Evolutionary conservation across 2,329 filamentous ascomycete species (phyloP).

Genomic region (Magnaporthiopsis incrustans): DNA sequence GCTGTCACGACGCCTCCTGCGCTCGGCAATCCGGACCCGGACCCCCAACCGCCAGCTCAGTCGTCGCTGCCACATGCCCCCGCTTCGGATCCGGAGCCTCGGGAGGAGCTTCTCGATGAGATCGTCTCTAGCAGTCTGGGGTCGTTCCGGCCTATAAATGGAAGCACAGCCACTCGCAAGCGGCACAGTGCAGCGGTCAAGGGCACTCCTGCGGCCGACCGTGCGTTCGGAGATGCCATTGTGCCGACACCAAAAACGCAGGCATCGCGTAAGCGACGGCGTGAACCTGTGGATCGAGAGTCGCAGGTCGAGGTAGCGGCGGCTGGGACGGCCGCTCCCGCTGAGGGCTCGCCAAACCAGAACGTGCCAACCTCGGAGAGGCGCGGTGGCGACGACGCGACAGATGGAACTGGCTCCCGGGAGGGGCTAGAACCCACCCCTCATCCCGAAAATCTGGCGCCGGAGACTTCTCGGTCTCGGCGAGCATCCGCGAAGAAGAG

Average conservation of each 20-base stretch:
- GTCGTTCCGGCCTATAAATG: neutral
- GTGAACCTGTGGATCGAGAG: neutral
- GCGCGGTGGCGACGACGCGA: neutral
- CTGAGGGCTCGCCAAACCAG: neutral
- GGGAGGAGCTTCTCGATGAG: neutral
- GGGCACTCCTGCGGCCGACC: neutral
- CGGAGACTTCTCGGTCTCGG: neutral
- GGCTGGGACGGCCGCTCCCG: neutral
- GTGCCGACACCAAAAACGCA: neutral
- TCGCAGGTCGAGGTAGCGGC: too few relatives aligned
- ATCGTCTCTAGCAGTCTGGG: neutral
- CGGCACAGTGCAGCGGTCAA: neutral
- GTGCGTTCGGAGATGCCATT: neutral
- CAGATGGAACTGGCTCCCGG: neutral
- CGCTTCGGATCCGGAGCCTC: neutral
- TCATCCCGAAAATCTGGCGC: neutral
- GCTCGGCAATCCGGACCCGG: neutral
- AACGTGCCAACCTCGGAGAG: neutral
- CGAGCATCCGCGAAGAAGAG: neutral
- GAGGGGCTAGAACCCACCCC: neutral
- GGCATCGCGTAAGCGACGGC: neutral
- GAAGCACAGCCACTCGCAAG: neutral
- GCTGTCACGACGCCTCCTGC: neutral
- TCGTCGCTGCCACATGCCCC: too few relatives aligned
- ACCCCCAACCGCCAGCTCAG: neutral